Percentiles rank a stretch among this genome's conserved stretches.
phyloP scores from a whole-genome alignment of 2,329 filamentous ascomycete species.

The Fusarium dlaminii region DNA sequence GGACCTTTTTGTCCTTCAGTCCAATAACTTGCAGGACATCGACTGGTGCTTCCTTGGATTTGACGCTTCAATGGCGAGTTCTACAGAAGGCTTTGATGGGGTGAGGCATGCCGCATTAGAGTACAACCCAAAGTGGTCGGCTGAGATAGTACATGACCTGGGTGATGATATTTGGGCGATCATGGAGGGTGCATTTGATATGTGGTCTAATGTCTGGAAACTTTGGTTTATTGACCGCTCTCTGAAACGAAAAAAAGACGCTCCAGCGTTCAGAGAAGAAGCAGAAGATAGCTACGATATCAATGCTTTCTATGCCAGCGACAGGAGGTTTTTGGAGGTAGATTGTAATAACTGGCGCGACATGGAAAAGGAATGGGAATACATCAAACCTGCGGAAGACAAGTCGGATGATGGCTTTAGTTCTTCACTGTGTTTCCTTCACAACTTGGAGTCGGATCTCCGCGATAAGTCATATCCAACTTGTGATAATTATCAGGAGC shows the following conservation, averaged over 20 bases:
- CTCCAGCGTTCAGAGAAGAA: background rate
- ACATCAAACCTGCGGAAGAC: background rate
- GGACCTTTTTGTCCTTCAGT: conserved; percentile 21
- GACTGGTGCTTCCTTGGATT: accelerated
- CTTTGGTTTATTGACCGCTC: conserved; percentile 14
- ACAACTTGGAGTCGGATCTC: too few relatives aligned
- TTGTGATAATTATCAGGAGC: too few relatives aligned
- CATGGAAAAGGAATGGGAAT: background rate
- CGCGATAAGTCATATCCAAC: too few relatives aligned
- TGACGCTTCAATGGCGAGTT: background rate
- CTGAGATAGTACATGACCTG: too few relatives aligned
- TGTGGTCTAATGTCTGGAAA: background rate
- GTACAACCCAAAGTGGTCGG: conserved; percentile 5
- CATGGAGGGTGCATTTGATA: background rate
- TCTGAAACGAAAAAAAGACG: conserved; percentile 1
- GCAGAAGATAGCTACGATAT: accelerated
- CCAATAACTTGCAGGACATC: background rate
- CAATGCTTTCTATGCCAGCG: conserved; percentile 3
- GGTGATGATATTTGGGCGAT: too few relatives aligned
- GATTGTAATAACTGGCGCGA: accelerated
- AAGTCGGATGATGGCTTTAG: background rate
- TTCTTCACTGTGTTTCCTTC: background rate
- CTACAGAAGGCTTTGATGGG: accelerated
- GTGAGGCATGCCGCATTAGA: background rate
- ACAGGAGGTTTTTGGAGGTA: conserved; percentile 6